Base-by-base conservation (phyloP, 1,139 yeast genomes). In the Magnusiomyces tetraspermus region DNA sequence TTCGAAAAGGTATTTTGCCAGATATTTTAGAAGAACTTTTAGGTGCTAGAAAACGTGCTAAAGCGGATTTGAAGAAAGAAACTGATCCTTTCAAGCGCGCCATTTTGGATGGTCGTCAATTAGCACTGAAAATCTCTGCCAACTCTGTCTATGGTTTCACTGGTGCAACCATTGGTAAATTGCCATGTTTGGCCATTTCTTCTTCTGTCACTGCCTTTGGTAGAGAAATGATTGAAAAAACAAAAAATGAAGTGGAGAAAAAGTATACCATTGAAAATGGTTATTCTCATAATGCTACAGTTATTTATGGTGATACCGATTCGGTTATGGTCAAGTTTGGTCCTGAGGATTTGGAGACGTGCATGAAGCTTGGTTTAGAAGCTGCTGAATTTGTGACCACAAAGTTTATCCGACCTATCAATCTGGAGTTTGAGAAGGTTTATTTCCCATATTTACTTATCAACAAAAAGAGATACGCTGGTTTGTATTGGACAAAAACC, bases 281-380 rank as follows among this genome's bases (percentile, higher is more conserved):
- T 1, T 85, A 76, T 62, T 76, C 79, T 21, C 82, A 77, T 65
- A 95, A 94, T 70, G 85, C 97, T 0, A 79, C 84, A 60, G 98
- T 94, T 57, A 85, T 94, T 46, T 94, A 94, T 67, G 99, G 99
- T 73, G 99, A 94, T 71, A 94, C 99, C 0, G 99, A 94, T 77
- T 94, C 98, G 6, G 99, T 94, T 19, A 94, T 94, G 98, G 97
- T 94, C 46, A 89, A 88, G 64, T 94, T 94, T 71, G 99, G 99
- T 1, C 80, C 83, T 42, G 72, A 74, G n/a, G 96, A 89, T 63
- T 68, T 92, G 57, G 80, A 75, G 54, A 84, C 85, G 33, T 87
- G 96, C 61, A 94, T 94, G 98, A 77, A 78, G 54, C 67, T 89
- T 53, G 99, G 98, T 2, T 85, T 88, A 61, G 96, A 90, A 64